Base-by-base conservation (phyloP, 495 filamentous ascomycete species). In the Xylaria bambusicola region DNA sequence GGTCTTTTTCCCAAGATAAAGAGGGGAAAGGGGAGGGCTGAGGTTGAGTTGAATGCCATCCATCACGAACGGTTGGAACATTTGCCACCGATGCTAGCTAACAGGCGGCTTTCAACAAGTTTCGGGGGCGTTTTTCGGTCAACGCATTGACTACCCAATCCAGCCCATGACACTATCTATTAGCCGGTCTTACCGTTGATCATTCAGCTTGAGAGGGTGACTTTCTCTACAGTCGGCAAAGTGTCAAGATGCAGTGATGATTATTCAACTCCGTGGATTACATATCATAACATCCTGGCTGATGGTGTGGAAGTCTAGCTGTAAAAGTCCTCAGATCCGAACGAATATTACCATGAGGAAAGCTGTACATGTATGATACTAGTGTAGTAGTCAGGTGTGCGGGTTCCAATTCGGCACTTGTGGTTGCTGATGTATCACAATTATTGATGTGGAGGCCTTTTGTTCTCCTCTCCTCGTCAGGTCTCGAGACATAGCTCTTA, bases 341-440 rank as follows among this genome's bases (percentile, higher is more conserved):
- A 17, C 18, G 17, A 18, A 35, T 52, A 15, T 17, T 26, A 26
- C 49, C 23, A 35, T 23, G 10, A 8, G 24, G 3, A 18, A 23
- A 21, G 12, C 15, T 31, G n/a, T n/a, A n/a, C 38, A 26, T 29
- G 48, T 31, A 20, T 38, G 33, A 27, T 53, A 27, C 36, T 23
- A 53, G 33, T 27, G 50, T 41, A 53, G 50, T 21, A 53, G 20
- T 53, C 35, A 26, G 35, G 23, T 17, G 33, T 23, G 31, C 5
- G 33, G 33, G 15, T 42, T 54, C 15, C 38, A 44, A 27, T 40
- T 41, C 38, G 38, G 52, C 38, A 54, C 9, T 54, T 54, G 36
- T 29, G 3, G 36, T 33, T 54, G 9, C 15, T 54, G 52, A 54
- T 44, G n/a, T 54, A 54, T 54, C 52, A 54, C 38, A 42, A 54